Percentiles rank a stretch among this genome's conserved stretches.
Conservation (phyloP, 148 eudicot species). For the Rhododendron mucronatum region DNA sequence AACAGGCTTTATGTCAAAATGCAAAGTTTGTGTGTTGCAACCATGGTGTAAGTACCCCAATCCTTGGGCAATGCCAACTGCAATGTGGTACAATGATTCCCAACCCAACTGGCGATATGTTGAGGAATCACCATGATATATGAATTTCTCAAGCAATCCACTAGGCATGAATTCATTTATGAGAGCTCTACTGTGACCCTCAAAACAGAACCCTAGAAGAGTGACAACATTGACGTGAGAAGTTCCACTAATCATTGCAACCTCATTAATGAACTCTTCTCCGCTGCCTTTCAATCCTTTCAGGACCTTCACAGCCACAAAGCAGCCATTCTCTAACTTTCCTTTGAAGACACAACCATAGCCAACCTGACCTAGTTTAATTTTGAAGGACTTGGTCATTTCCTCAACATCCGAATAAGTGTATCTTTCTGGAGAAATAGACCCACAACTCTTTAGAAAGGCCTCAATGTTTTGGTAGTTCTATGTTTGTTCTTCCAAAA, state of each 20-base stretch:
- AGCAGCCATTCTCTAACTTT: background rate
- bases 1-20: slow-evolving; percentile 6
- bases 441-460: slow-evolving; percentile 14
- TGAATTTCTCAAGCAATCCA: slow-evolving; percentile 21
- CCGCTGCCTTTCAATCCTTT: slow-evolving; percentile 4
- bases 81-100: background rate
- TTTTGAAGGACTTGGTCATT: slow-evolving; percentile 4
- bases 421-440: background rate
- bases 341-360: slow-evolving; percentile 13
- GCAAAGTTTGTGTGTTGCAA: background rate
- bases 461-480: slow-evolving; percentile 6
- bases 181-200: background rate
- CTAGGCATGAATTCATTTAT: slow-evolving; percentile 10
- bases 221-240: slow-evolving; percentile 20
- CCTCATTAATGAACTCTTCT: slow-evolving; percentile 27
- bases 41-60: slow-evolving; percentile 4
- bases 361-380: slow-evolving; percentile 12
- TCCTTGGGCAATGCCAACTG: background rate
- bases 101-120: slow-evolving; percentile 3
- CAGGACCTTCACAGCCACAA: slow-evolving; percentile 6
- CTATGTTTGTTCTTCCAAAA: background rate
- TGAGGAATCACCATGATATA: background rate
- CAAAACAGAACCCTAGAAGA: slow-evolving; percentile 5
- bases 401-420: background rate
- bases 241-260: slow-evolving; percentile 19